Evolutionary conservation across 73 alveolate species (phyloP).

Genomic region (Stentor coeruleus): DNA sequence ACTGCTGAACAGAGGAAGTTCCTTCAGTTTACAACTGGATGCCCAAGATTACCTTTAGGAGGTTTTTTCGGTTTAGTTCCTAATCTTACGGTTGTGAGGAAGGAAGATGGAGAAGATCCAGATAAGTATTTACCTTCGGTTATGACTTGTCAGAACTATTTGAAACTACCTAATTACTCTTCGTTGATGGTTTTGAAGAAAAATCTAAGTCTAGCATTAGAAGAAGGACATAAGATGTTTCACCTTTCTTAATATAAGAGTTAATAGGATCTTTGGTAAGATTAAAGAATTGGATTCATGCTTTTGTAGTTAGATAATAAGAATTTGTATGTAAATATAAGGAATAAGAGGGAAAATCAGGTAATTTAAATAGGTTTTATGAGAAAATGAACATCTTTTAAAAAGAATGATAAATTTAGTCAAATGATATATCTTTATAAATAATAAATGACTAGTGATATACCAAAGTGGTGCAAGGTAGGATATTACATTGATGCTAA

Average conservation of each 20-base stretch:
- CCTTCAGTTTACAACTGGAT: slow-evolving; percentile 79
- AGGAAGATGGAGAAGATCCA: slow-evolving; percentile 37
- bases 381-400: too few species aligned
- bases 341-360: too few species aligned
- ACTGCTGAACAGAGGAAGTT: slow-evolving; percentile 55
- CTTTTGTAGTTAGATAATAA: too few species aligned
- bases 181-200: slow-evolving; percentile 44
- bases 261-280: too few species aligned
- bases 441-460: background rate
- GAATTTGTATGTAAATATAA: too few species aligned
- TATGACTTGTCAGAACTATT: slow-evolving; percentile 80
- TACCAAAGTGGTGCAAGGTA: slow-evolving; percentile 23
- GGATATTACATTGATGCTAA: slow-evolving; percentile 58
- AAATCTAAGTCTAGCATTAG: slow-evolving; percentile 62
- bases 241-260: slow-evolving; percentile 20
- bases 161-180: slow-evolving; percentile 91
- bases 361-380: too few species aligned
- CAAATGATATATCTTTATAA: too few species aligned
- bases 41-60: slow-evolving; percentile 94
- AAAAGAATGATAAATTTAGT: too few species aligned
- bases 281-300: too few species aligned
- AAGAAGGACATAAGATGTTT: slow-evolving; percentile 78
- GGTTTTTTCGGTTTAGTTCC: slow-evolving; percentile 91
- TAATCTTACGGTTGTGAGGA: slow-evolving; percentile 87
- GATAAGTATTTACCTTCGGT: slow-evolving; percentile 73